Evolutionary conservation across 345 rosid genomes (phyloP).

Genomic region (Murraya koenigii): DNA sequence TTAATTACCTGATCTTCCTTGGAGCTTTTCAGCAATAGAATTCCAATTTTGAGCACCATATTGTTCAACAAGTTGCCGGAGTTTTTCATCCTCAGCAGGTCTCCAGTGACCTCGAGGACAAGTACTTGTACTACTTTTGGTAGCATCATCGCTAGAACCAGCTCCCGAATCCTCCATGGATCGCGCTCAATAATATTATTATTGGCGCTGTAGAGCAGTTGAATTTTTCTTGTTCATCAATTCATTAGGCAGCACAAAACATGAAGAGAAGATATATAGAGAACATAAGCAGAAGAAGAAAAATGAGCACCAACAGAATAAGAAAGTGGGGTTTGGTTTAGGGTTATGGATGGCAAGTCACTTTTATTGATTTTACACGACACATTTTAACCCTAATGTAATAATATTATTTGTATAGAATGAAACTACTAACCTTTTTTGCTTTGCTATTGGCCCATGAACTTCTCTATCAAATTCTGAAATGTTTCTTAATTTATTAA

Average conservation of each 20-base stretch:
- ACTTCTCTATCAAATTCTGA: slow-evolving; percentile 19
- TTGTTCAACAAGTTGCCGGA: slow-evolving; percentile 56
- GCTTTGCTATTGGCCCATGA: slow-evolving; percentile 26
- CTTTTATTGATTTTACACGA: slow-evolving; percentile 79
- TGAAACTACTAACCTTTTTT: slow-evolving; percentile 35
- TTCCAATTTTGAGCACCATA: slow-evolving; percentile 77
- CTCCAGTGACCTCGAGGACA: slow-evolving; percentile 77
- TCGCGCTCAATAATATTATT: neutral
- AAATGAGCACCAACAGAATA: slow-evolving; percentile 20
- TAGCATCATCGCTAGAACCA: slow-evolving; percentile 37
- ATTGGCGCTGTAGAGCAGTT: neutral
- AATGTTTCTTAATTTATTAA: slow-evolving; percentile 2
- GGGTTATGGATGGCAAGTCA: slow-evolving; percentile 70
- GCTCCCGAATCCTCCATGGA: slow-evolving; percentile 36
- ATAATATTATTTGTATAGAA: slow-evolving; percentile 18
- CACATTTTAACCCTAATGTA: slow-evolving; percentile 28
- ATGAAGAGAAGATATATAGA: slow-evolving; percentile 43
- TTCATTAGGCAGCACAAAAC: slow-evolving; percentile 25
- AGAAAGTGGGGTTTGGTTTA: slow-evolving; percentile 54
- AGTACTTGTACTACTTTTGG: slow-evolving; percentile 7
- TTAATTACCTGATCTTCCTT: slow-evolving; percentile 65
- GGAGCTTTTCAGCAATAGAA: slow-evolving; percentile 66
- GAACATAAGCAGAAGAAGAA: slow-evolving; percentile 7
- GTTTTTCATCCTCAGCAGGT: slow-evolving; percentile 71
- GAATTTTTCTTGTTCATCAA: slow-evolving; percentile 25